These are phyloP conservation scores for Hirschioporus abietinus DNA, from an alignment of 768 basidiomycete genomes.

Conservation along the genomic window DNA sequence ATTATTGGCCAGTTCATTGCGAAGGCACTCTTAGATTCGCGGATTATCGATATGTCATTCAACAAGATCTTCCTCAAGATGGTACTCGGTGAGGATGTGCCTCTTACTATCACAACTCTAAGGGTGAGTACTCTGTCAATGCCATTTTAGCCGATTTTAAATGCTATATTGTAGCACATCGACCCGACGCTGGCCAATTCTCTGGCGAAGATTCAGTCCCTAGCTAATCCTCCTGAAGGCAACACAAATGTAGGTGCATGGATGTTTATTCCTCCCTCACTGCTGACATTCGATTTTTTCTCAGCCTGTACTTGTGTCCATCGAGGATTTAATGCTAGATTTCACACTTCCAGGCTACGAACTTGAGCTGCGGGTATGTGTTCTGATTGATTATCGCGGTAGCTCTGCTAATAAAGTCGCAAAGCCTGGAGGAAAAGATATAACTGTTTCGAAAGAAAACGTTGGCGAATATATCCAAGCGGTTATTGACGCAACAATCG, in stretches of 20 bases:
- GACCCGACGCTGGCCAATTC: slow-evolving; percentile 85
- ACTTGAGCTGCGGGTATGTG: slow-evolving; percentile 77
- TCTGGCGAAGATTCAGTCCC: slow-evolving; percentile 68
- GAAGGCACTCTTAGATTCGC: slow-evolving; percentile 93
- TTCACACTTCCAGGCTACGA: slow-evolving; percentile 97
- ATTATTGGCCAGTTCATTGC: slow-evolving; percentile 96
- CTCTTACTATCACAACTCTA: slow-evolving; percentile 76
- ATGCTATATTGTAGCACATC: slow-evolving; percentile 51
- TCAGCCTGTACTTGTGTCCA: slow-evolving; percentile 17
- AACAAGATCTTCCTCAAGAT: slow-evolving; percentile 94
- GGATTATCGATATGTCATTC: slow-evolving; percentile 93
- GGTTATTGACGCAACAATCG: slow-evolving; percentile 84
- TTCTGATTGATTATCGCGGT: not conserved
- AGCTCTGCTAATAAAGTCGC: slow-evolving; percentile 2
- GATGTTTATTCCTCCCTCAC: not conserved
- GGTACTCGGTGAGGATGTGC: slow-evolving; percentile 81
- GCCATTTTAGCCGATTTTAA: slow-evolving; percentile 4
- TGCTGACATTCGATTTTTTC: slow-evolving; percentile 6
- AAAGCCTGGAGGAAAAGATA: slow-evolving; percentile 77
- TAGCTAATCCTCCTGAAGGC: slow-evolving; percentile 32
- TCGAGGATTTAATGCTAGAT: slow-evolving; percentile 90
- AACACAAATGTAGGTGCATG: not conserved
- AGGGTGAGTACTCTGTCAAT: slow-evolving; percentile 44
- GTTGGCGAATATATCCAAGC: slow-evolving; percentile 85
- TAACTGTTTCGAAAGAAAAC: slow-evolving; percentile 80